These are phyloP conservation scores for Xylaria sp. DNA, from an alignment of 2,329 filamentous ascomycete species.

Conservation along the genomic window DNA sequence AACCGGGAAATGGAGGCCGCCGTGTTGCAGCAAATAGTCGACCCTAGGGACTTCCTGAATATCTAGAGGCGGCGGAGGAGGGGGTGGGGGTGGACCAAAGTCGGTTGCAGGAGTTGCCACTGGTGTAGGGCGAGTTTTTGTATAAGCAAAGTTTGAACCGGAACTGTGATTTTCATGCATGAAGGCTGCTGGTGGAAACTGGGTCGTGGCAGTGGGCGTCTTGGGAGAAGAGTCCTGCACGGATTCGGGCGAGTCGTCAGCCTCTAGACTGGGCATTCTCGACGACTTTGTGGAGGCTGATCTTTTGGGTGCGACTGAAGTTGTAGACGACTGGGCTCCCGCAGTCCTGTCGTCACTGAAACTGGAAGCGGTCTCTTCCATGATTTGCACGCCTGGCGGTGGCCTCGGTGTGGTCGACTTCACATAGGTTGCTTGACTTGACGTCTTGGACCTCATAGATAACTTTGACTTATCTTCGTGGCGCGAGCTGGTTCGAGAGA, in stretches of 20 bases:
- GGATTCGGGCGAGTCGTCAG: constrained; percentile 62
- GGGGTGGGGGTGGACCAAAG: constrained; percentile 60
- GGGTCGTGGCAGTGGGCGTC: constrained; percentile 66
- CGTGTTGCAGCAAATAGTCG: constrained; percentile 91
- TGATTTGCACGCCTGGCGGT: constrained; percentile 47
- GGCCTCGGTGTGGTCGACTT: constrained; percentile 49
- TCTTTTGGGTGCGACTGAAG: constrained; percentile 52
- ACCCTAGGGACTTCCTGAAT: constrained; percentile 80
- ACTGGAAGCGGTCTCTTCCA: constrained; percentile 43
- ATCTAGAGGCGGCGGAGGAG: constrained; percentile 77
- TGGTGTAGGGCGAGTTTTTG: constrained; percentile 54
- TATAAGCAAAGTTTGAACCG: constrained; percentile 50
- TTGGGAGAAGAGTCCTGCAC: constrained; percentile 66
- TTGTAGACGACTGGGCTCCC: constrained; percentile 48
- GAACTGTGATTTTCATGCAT: constrained; percentile 53
- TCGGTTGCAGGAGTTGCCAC: constrained; percentile 55
- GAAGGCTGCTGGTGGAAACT: constrained; percentile 59
- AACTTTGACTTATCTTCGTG: constrained; percentile 63
- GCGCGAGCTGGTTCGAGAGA: constrained; percentile 58
- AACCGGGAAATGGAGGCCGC: constrained; percentile 77
- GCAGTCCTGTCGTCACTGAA: constrained; percentile 50
- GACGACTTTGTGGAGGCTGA: constrained; percentile 48
- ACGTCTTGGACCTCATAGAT: constrained; percentile 64
- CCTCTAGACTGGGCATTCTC: constrained; percentile 52
- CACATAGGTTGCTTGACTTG: constrained; percentile 68